phyloP scores from a whole-genome alignment of 2,329 filamentous ascomycete genomes.

The Pseudocercospora pini-densiflorae region DNA sequence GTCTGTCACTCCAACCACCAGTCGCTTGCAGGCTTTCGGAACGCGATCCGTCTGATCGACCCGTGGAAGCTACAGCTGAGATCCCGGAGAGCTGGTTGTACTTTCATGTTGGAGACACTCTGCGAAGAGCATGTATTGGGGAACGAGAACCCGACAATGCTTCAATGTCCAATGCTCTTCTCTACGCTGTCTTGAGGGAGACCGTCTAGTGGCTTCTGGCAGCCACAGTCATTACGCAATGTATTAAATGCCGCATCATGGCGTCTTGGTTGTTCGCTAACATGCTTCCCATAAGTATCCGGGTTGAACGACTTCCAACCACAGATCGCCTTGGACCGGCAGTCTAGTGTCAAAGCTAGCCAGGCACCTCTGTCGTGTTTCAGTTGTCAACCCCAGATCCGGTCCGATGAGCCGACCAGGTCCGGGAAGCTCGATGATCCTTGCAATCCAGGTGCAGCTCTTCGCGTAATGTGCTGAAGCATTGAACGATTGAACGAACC shows the following conservation, averaged over 20 bases:
- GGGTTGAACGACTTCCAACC: neutral
- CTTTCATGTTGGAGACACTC: too few species aligned
- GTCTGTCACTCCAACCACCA: neutral
- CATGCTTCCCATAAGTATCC: neutral
- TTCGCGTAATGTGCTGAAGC: neutral
- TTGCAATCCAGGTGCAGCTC: neutral
- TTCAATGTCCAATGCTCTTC: too few species aligned
- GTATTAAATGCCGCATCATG: too few species aligned
- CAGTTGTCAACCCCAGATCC: neutral
- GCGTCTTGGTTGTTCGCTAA: neutral
- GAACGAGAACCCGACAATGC: too few species aligned
- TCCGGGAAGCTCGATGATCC: neutral
- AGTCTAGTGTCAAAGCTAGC: neutral
- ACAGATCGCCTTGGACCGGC: neutral
- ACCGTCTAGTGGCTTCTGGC: too few species aligned
- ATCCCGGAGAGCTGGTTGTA: neutral
- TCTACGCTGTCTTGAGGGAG: too few species aligned
- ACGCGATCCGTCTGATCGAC: neutral
- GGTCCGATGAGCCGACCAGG: neutral
- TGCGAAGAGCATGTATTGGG: too few species aligned
- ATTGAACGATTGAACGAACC: neutral
- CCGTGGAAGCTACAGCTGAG: neutral
- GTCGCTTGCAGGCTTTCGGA: neutral
- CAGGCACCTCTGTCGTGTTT: slow-evolving; percentile 1
- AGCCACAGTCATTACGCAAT: too few species aligned